Evolutionary conservation across 495 filamentous ascomycete genomes (phyloP).

Genomic region (Neurospora terricola): DNA sequence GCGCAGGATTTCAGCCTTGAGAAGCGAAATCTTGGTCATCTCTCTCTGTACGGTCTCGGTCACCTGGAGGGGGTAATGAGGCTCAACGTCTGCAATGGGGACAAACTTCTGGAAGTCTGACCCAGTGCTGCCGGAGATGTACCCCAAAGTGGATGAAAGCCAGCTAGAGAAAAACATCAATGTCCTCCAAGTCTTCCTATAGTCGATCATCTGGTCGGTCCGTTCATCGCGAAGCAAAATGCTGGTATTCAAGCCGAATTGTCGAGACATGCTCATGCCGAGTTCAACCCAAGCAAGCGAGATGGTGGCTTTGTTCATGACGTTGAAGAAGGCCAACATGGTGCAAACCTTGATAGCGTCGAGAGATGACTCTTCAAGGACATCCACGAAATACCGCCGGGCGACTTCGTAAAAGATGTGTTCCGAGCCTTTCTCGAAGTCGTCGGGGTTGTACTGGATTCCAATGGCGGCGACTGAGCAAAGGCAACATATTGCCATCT

Average conservation of each 20-base stretch:
- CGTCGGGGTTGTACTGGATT: slow-evolving; percentile 16
- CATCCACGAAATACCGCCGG: slow-evolving; percentile 10
- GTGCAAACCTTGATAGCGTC: slow-evolving; percentile 24
- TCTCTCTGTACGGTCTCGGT: slow-evolving; percentile 18
- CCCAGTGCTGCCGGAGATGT: slow-evolving; percentile 17
- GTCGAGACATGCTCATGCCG: slow-evolving; percentile 15
- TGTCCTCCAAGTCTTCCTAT: slow-evolving; percentile 18
- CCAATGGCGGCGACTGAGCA: slow-evolving; percentile 17
- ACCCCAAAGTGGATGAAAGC: slow-evolving; percentile 24
- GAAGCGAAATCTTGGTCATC: slow-evolving; percentile 21
- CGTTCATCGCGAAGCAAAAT: slow-evolving; percentile 3
- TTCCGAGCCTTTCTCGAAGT: slow-evolving; percentile 9
- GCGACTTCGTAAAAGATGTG: slow-evolving; percentile 13
- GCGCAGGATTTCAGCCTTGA: slow-evolving; percentile 20
- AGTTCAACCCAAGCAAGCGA: slow-evolving; percentile 21
- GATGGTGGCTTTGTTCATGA: slow-evolving; percentile 19
- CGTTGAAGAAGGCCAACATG: slow-evolving; percentile 22
- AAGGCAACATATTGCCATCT: slow-evolving; percentile 15
- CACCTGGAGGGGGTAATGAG: not conserved
- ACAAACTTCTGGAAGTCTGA: slow-evolving; percentile 12
- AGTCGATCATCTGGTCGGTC: slow-evolving; percentile 17
- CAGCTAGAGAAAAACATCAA: slow-evolving; percentile 24
- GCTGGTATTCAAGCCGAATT: slow-evolving; percentile 7
- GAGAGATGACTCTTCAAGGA: slow-evolving; percentile 16
- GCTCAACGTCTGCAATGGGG: slow-evolving; percentile 6